Evolutionary conservation across 2,329 filamentous ascomycete species (phyloP).

Genomic region (Cladobotryum protrusum): DNA sequence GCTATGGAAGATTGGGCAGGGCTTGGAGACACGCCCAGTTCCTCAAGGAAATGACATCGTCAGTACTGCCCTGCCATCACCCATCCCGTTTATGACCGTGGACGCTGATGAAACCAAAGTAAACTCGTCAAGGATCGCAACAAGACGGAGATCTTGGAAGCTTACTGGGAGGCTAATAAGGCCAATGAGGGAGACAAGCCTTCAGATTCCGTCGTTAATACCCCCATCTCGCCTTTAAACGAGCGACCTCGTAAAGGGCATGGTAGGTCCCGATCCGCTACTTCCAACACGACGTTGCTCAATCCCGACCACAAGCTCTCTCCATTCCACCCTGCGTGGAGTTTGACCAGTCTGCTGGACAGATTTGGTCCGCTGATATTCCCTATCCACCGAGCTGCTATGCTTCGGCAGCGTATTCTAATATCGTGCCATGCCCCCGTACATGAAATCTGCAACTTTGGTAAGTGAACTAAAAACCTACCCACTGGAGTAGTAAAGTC

Average conservation of each 20-base stretch:
- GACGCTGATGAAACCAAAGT: slow-evolving; percentile 29
- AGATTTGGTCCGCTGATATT: slow-evolving; percentile 88
- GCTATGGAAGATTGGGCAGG: slow-evolving; percentile 76
- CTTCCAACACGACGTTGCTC: slow-evolving; percentile 54
- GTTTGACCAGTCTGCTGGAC: slow-evolving; percentile 69
- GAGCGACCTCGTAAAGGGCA: slow-evolving; percentile 34
- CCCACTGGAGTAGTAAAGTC: background rate
- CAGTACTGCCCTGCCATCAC: slow-evolving; percentile 22
- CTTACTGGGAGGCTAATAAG: slow-evolving; percentile 66
- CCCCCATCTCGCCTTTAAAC: slow-evolving; percentile 28
- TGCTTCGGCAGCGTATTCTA: slow-evolving; percentile 81
- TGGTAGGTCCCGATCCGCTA: slow-evolving; percentile 52
- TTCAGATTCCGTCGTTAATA: slow-evolving; percentile 27
- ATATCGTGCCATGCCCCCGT: slow-evolving; percentile 84
- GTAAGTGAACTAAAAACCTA: slow-evolving; percentile 40
- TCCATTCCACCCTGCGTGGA: slow-evolving; percentile 78
- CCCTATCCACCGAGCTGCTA: slow-evolving; percentile 78
- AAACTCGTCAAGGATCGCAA: slow-evolving; percentile 59
- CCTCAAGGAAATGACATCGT: slow-evolving; percentile 70
- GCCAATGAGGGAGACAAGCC: slow-evolving; percentile 32
- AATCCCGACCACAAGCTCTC: slow-evolving; percentile 62
- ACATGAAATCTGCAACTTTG: slow-evolving; percentile 79
- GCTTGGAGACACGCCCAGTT: slow-evolving; percentile 81
- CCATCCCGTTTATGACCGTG: background rate
- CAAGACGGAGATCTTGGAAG: slow-evolving; percentile 58